Conservation (phyloP, 2,329 filamentous ascomycete genomes). For the Apiospora arundinis region DNA sequence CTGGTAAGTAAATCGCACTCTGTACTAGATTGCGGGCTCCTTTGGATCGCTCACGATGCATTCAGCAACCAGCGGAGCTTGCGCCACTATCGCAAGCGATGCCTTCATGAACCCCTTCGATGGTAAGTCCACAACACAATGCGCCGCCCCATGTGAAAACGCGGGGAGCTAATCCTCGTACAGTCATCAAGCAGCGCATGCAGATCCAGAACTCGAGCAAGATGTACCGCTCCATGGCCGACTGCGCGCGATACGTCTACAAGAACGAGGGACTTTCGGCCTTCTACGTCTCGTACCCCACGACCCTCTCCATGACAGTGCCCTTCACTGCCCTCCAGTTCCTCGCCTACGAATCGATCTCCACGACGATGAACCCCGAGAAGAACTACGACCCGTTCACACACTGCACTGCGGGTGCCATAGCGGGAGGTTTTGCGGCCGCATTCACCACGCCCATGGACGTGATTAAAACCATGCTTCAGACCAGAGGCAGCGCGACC, state of each 20-base stretch:
- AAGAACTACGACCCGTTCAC: slow-evolving; percentile 91
- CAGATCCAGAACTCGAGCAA: slow-evolving; percentile 92
- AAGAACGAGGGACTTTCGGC: slow-evolving; percentile 84
- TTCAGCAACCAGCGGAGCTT: slow-evolving; percentile 87
- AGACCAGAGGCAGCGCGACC: slow-evolving; percentile 84
- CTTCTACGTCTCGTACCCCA: slow-evolving; percentile 98
- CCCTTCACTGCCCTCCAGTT: slow-evolving; percentile 98
- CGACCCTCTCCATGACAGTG: slow-evolving; percentile 97
- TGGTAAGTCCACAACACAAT: slow-evolving; percentile 61
- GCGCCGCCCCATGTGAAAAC: neutral
- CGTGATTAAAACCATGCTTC: slow-evolving; percentile 96
- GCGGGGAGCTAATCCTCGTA: neutral
- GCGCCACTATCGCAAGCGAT: slow-evolving; percentile 95
- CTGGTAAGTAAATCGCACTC: slow-evolving; percentile 64
- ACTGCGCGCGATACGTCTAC: slow-evolving; percentile 91
- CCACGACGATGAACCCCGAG: slow-evolving; percentile 87
- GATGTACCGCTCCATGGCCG: slow-evolving; percentile 82
- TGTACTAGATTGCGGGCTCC: neutral
- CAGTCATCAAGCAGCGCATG: slow-evolving; percentile 99
- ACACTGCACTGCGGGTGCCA: slow-evolving; percentile 89
- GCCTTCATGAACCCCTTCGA: slow-evolving; percentile 99
- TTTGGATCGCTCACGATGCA: slow-evolving; percentile 18
- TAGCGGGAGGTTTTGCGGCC: slow-evolving; percentile 92
- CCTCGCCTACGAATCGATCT: slow-evolving; percentile 96
- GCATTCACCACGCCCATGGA: slow-evolving; percentile 95